These are phyloP conservation scores for Umbelopsis sp. DNA, from an alignment of 192 early-diverging fungal species.

Conservation along the genomic window DNA sequence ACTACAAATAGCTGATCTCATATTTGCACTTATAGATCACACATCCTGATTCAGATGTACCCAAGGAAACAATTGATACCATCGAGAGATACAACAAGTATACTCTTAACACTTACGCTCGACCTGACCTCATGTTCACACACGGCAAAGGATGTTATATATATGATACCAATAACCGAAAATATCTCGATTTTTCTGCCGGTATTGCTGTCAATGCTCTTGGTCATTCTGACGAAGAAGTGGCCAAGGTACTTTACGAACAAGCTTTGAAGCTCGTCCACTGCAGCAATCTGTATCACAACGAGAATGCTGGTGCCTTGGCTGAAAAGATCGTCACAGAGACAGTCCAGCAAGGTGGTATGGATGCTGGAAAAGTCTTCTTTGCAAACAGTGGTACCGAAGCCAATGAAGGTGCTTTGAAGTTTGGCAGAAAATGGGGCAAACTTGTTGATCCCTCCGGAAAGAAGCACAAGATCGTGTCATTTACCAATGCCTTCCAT, in stretches of 20 bases:
- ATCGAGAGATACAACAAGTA: conserved; percentile 58
- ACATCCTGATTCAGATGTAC: conserved; percentile 52
- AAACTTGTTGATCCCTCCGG: conserved; percentile 46
- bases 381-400: conserved; percentile 98
- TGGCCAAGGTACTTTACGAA: conserved; percentile 71
- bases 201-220: conserved; percentile 96
- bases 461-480: conserved; percentile 75
- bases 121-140: conserved; percentile 72
- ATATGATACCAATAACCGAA: conserved; percentile 73
- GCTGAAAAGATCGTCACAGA: conserved; percentile 74
- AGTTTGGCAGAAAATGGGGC: conserved; percentile 94
- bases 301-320: conserved; percentile 81
- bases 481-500: conserved; percentile 93
- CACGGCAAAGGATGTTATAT: conserved; percentile 84
- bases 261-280: conserved; percentile 87
- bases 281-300: conserved; percentile 90
- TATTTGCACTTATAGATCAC: conserved; percentile 35
- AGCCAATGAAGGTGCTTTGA: conserved; percentile 96
- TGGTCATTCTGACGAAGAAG: conserved; percentile 82
- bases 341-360: conserved; percentile 50
- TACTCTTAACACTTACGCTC: conserved; percentile 69
- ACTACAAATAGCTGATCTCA: neutral
- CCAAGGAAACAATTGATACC: conserved; percentile 40
- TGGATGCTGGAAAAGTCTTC: conserved; percentile 75
- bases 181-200: conserved; percentile 90